Base-by-base conservation (phyloP, 768 basidiomycete genomes). In the Tricholoma hemisulphureum region DNA sequence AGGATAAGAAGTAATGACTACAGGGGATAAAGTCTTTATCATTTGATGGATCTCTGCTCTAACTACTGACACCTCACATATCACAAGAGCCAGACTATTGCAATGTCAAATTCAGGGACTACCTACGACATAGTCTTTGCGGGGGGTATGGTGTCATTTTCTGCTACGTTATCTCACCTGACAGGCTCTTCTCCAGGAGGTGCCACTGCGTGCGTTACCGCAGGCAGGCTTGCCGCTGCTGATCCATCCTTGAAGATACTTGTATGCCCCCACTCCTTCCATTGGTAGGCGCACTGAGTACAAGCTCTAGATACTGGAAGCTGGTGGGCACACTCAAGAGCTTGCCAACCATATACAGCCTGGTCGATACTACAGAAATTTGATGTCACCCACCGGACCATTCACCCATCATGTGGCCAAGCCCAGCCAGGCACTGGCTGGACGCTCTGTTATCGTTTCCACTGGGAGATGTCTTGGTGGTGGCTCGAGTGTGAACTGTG, bases 401-500 rank as follows among this genome's bases (percentile, higher is more conserved):
- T 71, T 87, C 55, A 77, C 76, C 2, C 72, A 75, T 57, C 74
- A 86, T 57, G 70, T 70, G 21, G 74, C 77, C 5, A 80, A 79
- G 60, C 70, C 73, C 0, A 80, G 76, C 55, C 69, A 78, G 34
- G 68, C 73, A 6, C 54, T 76, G 28, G 74, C 65, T 14, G 81
- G 79, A 4, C 83, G 87, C 3, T 62, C 71, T 4, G 63, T 72
- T 4, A 48, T 81, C 34, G 74, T 84, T 4, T 74, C 77, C 0
- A 65, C 71, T 24, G 86, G 81, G 0, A 75, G 80, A 53, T 79
- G 77, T 39, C 63, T 89, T 5, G 87, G 87, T 3, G 87, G 87
- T 5, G 86, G 86, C 0, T 86, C 85, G 0, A 72, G 74, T 53
- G 77, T 88, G 16, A 88, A 87, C 61, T 83, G 85, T 85, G 48